Evolutionary conservation across 2,329 filamentous ascomycete genomes (phyloP).

Genomic region (Aspergillus vadensis): DNA sequence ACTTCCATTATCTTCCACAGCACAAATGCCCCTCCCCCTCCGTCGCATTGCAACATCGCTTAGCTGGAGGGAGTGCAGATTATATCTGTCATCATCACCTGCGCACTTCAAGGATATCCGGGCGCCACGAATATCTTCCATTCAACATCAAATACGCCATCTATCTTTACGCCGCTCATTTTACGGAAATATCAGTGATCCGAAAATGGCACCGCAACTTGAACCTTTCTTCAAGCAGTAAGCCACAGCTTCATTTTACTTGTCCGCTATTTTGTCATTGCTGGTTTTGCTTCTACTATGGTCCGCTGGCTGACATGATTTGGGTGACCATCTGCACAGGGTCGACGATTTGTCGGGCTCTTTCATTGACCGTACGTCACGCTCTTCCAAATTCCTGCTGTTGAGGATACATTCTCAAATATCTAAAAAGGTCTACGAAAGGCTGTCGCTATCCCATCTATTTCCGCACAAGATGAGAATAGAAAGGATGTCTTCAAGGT

Average conservation of each 20-base stretch:
- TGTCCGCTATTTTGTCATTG: background rate
- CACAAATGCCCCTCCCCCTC: conserved; percentile 40
- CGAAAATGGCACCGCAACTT: conserved; percentile 84
- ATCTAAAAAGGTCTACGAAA: conserved; percentile 63
- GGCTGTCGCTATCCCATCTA: conserved; percentile 93
- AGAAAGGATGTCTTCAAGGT: conserved; percentile 86
- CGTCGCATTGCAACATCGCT: conserved; percentile 31
- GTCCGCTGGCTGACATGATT: conserved; percentile 9
- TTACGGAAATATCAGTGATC: conserved; percentile 50
- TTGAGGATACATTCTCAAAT: conserved; percentile 12
- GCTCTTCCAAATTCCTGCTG: conserved; percentile 11
- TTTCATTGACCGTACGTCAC: conserved; percentile 75
- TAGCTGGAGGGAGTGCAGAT: conserved; percentile 17
- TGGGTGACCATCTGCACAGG: conserved; percentile 27
- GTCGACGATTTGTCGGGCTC: conserved; percentile 75
- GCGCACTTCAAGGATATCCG: conserved; percentile 7
- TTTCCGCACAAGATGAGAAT: conserved; percentile 87
- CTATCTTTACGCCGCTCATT: conserved; percentile 37
- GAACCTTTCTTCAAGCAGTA: conserved; percentile 87
- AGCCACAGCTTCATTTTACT: conserved; percentile 20
- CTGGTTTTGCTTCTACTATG: background rate
- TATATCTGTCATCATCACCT: conserved; percentile 10
- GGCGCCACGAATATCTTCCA: conserved; percentile 6
- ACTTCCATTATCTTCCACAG: conserved; percentile 17
- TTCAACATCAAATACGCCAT: conserved; percentile 12